Evolutionary conservation across 345 rosid genomes (phyloP).

Genomic region (Cardamine occulta): DNA sequence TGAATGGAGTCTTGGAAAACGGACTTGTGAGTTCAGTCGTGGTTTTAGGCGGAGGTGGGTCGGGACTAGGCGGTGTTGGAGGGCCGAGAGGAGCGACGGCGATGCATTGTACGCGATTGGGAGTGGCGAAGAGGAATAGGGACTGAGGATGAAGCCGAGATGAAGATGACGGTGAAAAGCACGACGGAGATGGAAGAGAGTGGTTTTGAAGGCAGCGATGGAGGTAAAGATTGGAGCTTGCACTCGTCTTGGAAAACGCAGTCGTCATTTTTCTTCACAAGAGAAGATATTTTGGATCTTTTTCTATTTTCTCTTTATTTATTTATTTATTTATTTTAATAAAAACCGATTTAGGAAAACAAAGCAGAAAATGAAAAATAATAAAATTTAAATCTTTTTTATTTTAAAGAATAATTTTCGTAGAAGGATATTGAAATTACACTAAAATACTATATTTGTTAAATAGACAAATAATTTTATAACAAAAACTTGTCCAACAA

Average conservation of each 20-base stretch:
- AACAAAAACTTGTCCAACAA: no score
- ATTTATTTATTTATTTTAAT: not conserved
- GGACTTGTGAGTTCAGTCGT: constrained; percentile 44
- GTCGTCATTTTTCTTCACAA: constrained; percentile 31
- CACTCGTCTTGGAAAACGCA: not conserved
- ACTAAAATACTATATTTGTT: no score
- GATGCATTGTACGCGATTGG: constrained; percentile 31
- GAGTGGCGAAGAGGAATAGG: constrained; percentile 27
- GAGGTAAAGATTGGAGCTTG: constrained; percentile 32
- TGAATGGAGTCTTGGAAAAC: not conserved
- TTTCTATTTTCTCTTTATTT: not conserved
- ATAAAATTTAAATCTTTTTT: no score
- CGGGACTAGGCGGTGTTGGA: constrained; percentile 50
- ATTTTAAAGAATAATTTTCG: no score
- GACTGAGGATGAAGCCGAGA: constrained; percentile 35
- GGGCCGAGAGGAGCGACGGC: constrained; percentile 44
- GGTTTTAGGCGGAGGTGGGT: constrained; percentile 48
- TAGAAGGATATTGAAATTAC: no score
- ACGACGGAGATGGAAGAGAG: constrained; percentile 7
- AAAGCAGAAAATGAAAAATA: no score
- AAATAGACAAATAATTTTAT: no score
- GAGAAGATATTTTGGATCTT: not conserved
- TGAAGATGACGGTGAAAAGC: not conserved
- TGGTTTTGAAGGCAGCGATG: not conserved
- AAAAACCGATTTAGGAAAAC: not conserved